Evolutionary conservation across 257 asterid species (phyloP), one percentile per base, ranked within the genome.

Genomic region (Nyctanthes arbortristis): DNA sequence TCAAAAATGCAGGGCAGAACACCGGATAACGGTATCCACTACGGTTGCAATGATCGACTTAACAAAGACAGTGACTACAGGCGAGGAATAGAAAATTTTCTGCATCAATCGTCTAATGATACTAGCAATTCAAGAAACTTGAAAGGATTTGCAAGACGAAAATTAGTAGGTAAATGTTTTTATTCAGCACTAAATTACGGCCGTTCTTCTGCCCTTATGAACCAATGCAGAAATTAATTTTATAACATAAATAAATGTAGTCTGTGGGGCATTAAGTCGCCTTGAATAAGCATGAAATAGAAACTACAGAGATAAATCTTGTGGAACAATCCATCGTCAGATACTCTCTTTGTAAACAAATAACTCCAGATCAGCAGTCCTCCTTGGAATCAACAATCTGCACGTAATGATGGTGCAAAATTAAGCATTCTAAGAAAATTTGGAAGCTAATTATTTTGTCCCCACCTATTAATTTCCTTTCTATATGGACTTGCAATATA

Each of bases 41-140:
- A 88, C 61, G 88, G 84, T 75, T 90, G 95, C 35, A 81, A 84
- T 34, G 96, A 90, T 76, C 86, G 81, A 67, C 80, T 63, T 43
- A 81, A 80, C 65, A 72, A 76, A 71, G 82, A 66, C 66, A 57
- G 67, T 40, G 75, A 73, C 10, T 57, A 63, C n/a, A 71, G 80
- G 54, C 73, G 61, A 29, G 79, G 71, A 36, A 63, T 12, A 68
- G 16, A 8, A 22, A 52, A 22, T 9, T 24, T 52, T 52, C 29
- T 7, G 1, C 14, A 7, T n/a, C 80, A 81, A n/a, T n/a, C n/a
- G 64, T 68, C 80, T 71, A 71, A 76, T 69, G 31, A 32, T 71
- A 71, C 65, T 35, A 64, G 71, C 29, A 30, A 13, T 57, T 7
- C 34, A n/a, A 64, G 80, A 64, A 76, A 73, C 75, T 61, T 63